Percentiles rank a stretch among this genome's conserved stretches.
Evolutionary conservation across 805 yeast species (phyloP).

Genomic region (Candida sanyiensis): DNA sequence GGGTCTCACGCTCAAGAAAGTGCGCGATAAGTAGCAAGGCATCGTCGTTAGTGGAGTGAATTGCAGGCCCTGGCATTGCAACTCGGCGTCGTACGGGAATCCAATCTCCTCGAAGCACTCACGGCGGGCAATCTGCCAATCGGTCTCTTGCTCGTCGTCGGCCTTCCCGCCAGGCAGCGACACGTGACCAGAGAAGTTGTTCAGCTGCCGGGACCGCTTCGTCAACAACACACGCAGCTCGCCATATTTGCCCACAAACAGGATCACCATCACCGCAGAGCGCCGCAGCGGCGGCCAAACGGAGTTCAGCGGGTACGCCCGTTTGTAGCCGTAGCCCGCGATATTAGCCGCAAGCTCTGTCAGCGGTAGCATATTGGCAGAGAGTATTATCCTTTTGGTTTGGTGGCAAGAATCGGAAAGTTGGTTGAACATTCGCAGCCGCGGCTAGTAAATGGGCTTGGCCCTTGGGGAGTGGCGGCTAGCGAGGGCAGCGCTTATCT

Average conservation of each 20-base stretch:
- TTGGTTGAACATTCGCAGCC: too few species aligned
- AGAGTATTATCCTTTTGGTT: too few species aligned
- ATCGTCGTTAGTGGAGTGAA: slow-evolving; percentile 56
- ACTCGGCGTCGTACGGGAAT: slow-evolving; percentile 41
- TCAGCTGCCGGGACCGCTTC: slow-evolving; percentile 61
- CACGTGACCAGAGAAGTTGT: slow-evolving; percentile 81
- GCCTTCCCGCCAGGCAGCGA: slow-evolving; percentile 95
- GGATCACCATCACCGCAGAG: slow-evolving; percentile 71
- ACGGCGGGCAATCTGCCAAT: slow-evolving; percentile 70
- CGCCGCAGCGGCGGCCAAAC: slow-evolving; percentile 74
- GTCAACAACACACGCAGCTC: slow-evolving; percentile 77
- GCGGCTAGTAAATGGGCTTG: too few species aligned
- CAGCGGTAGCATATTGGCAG: slow-evolving; percentile 6
- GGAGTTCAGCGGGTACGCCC: slow-evolving; percentile 29
- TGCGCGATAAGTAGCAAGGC: slow-evolving; percentile 79
- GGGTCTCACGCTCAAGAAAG: slow-evolving; percentile 79
- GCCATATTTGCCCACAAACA: slow-evolving; percentile 67
- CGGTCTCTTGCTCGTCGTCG: slow-evolving; percentile 58
- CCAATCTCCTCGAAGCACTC: slow-evolving; percentile 91
- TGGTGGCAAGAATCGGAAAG: too few species aligned
- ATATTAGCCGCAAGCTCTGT: slow-evolving; percentile 19
- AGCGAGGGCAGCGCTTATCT: too few species aligned
- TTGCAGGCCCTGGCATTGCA: slow-evolving; percentile 44
- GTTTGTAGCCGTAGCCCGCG: slow-evolving; percentile 13
- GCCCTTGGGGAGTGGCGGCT: too few species aligned